These are phyloP conservation scores for Vaccinium darrowii DNA, from an alignment of 148 eudicot genomes.

Conservation along the genomic window DNA sequence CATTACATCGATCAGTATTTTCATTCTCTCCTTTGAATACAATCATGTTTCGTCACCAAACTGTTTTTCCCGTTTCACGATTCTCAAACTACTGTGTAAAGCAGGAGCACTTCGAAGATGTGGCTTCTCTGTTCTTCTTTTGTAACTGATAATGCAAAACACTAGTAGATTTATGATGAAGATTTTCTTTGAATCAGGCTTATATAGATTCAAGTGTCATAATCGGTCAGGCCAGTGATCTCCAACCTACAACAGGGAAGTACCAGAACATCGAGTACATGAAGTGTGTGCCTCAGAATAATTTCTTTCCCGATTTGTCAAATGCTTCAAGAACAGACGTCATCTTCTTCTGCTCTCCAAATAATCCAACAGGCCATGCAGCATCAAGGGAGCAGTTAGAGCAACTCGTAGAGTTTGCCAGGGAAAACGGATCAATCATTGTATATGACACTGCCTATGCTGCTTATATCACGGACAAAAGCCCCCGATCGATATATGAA, in stretches of 20 bases:
- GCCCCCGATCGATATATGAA: conserved; percentile 72
- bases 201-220: conserved; percentile 88
- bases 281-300: conserved; percentile 58
- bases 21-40: background rate
- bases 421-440: conserved; percentile 69
- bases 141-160: background rate
- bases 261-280: conserved; percentile 64
- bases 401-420: conserved; percentile 70
- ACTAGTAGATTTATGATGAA: background rate
- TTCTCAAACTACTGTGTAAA: background rate
- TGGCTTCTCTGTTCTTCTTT: background rate
- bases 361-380: conserved; percentile 89
- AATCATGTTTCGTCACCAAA: background rate
- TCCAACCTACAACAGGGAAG: conserved; percentile 40
- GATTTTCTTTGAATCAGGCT: conserved; percentile 42
- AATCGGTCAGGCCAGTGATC: conserved; percentile 71
- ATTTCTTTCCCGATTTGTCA: conserved; percentile 66
- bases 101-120: background rate
- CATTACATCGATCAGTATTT: background rate
- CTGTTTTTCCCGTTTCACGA: background rate
- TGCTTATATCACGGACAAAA: conserved; percentile 57
- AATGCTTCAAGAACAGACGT: conserved; percentile 61
- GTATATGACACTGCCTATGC: conserved; percentile 79
- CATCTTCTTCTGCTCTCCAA: conserved; percentile 90
- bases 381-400: conserved; percentile 56